Evolutionary conservation across 23 red algal genomes (phyloP).

Genomic region (Gracilariopsis chorda): DNA sequence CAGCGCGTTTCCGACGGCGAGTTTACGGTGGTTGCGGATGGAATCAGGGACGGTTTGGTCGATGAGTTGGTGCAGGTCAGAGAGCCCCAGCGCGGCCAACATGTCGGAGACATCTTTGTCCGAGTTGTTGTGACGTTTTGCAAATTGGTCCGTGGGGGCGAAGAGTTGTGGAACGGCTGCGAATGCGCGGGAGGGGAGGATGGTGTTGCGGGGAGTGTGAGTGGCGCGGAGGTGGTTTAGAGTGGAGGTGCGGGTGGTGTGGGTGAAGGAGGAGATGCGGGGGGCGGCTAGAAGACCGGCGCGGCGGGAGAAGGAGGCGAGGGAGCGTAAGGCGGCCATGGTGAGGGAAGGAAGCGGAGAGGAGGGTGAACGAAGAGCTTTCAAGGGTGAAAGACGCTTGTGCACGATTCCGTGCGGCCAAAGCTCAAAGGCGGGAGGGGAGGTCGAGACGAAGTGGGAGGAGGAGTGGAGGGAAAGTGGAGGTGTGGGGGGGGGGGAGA

Average conservation of each 20-base stretch:
- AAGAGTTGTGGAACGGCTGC: conserved; percentile 65
- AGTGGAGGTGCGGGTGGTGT: background rate
- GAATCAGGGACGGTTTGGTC: conserved; percentile 81
- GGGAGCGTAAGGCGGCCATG: conserved; percentile 30
- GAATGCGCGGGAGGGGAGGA: conserved; percentile 30
- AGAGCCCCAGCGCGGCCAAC: conserved; percentile 66
- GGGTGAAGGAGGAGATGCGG: background rate
- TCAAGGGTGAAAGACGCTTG: background rate
- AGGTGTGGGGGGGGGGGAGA: background rate
- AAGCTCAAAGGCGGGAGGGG: background rate
- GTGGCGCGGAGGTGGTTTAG: background rate
- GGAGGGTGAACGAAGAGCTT: background rate
- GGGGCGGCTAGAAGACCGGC: conserved; percentile 43
- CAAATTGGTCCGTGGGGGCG: conserved; percentile 76
- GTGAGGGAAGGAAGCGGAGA: background rate
- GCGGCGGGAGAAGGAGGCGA: conserved; percentile 26
- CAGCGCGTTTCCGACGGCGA: conserved; percentile 68
- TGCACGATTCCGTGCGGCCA: no score
- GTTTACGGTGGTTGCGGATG: conserved; percentile 66
- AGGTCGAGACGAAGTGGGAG: background rate
- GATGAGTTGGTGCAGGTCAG: conserved; percentile 83
- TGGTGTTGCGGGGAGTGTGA: background rate
- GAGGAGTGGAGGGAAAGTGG: background rate
- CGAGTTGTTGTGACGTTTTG: conserved; percentile 87
- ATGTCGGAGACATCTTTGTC: conserved; percentile 67